These are phyloP conservation scores for Xylariaceae sp. DNA, from an alignment of 2,329 filamentous ascomycete genomes.

Conservation along the genomic window DNA sequence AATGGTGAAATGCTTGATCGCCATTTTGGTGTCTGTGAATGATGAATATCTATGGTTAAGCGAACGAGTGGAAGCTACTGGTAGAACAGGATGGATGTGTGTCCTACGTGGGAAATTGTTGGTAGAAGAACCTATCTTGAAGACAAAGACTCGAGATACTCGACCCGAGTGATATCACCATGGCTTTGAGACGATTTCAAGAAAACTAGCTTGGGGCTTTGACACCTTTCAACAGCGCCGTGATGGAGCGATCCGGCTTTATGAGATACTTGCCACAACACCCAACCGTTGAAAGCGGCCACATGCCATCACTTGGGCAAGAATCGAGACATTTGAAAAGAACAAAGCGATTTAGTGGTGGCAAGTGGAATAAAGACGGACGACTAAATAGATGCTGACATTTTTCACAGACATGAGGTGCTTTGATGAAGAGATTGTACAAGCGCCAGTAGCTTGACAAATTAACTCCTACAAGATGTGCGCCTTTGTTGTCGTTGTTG, in stretches of 20 bases:
- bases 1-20: constrained; percentile 18
- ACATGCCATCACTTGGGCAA: constrained; percentile 8
- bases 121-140: constrained; percentile 12
- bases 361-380: not conserved
- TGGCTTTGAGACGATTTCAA: constrained; percentile 18
- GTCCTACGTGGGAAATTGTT: not conserved
- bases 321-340: constrained; percentile 16
- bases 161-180: too few relatives aligned
- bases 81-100: not conserved
- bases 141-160: constrained; percentile 18
- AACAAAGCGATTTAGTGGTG: constrained; percentile 1
- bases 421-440: too few relatives aligned
- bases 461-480: too few relatives aligned
- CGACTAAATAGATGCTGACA: not conserved
- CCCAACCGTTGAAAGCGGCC: constrained; percentile 17
- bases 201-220: constrained; percentile 11
- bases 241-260: constrained; percentile 4
- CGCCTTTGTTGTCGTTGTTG: too few relatives aligned
- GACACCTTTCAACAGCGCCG: constrained; percentile 13
- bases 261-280: not conserved
- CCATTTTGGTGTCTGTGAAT: constrained; percentile 19
- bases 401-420: not conserved
- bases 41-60: not conserved
- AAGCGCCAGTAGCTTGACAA: too few relatives aligned
- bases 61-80: not conserved